phyloP scores from a whole-genome alignment of 495 filamentous ascomycete genomes.

The Mytilinidion resinicola region DNA sequence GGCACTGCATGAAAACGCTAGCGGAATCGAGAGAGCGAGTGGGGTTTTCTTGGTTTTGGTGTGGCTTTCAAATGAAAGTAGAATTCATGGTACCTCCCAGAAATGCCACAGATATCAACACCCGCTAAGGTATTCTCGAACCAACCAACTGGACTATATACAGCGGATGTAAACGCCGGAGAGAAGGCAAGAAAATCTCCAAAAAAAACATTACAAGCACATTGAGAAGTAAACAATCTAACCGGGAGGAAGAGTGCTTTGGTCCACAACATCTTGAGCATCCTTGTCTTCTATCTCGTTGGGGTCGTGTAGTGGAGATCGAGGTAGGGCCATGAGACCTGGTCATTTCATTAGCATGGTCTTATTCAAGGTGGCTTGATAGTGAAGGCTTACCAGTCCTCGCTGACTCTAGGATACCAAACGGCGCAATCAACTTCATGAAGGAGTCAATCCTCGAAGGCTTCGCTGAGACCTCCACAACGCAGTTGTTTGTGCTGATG shows the following conservation, averaged over 20 bases:
- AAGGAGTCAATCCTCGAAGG: conserved; percentile 91
- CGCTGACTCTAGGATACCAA: conserved; percentile 92
- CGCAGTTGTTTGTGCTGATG: conserved; percentile 96
- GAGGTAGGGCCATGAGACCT: conserved; percentile 91
- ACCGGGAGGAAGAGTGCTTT: conserved; percentile 85
- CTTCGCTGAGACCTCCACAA: conserved; percentile 94
- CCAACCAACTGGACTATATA: no score
- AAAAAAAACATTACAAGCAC: no score
- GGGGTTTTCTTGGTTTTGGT: no score
- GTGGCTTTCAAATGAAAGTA: no score
- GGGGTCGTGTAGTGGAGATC: conserved; percentile 74
- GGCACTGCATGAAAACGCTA: no score
- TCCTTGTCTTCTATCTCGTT: conserved; percentile 73
- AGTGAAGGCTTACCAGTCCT: conserved; percentile 53
- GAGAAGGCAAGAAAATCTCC: no score
- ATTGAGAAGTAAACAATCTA: conserved; percentile 40
- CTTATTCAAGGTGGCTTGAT: not conserved
- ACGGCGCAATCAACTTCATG: conserved; percentile 91
- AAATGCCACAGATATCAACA: no score
- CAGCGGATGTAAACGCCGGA: no score
- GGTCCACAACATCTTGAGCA: conserved; percentile 84
- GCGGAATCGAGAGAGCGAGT: no score
- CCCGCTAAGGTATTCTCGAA: no score
- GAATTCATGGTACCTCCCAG: no score
- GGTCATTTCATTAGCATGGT: conserved; percentile 4